Evolutionary conservation across 202 grass and related monocot genomes (phyloP).

Genomic region (Saccharum hybrid): DNA sequence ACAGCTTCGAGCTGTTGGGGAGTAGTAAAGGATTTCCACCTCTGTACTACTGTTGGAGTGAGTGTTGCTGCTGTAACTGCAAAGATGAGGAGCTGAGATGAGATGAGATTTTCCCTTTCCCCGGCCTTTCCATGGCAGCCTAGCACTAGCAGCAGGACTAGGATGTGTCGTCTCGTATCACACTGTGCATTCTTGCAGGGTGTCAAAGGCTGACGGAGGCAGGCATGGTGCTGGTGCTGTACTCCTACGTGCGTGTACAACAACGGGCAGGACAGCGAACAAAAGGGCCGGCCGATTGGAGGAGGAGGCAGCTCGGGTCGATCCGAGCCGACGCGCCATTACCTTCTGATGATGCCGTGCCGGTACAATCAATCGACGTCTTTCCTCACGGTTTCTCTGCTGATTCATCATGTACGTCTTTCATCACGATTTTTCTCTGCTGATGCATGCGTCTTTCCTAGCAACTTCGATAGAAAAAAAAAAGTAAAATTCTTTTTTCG

Average conservation of each 20-base stretch:
- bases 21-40: no score
- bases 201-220: not conserved
- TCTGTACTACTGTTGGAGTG: no score
- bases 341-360: not conserved
- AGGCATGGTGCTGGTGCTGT: not conserved
- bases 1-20: no score
- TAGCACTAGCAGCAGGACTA: not conserved
- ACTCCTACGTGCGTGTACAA: constrained; percentile 15
- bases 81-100: no score
- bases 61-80: not conserved
- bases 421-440: not conserved
- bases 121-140: not conserved
- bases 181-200: not conserved
- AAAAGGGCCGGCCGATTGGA: not conserved
- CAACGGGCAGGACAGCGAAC: not conserved
- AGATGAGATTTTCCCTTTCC: no score
- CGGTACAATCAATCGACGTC: not conserved
- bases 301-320: not conserved
- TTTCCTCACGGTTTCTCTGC: not conserved
- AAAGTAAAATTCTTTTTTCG: not conserved
- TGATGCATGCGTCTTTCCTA: not conserved
- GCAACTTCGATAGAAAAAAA: not conserved
- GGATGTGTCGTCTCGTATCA: not conserved
- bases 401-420: not conserved
- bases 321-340: not conserved